These are phyloP conservation scores for Oryza glaberrima DNA, from an alignment of 176 grass and related monocot genomes.

Conservation along the genomic window DNA sequence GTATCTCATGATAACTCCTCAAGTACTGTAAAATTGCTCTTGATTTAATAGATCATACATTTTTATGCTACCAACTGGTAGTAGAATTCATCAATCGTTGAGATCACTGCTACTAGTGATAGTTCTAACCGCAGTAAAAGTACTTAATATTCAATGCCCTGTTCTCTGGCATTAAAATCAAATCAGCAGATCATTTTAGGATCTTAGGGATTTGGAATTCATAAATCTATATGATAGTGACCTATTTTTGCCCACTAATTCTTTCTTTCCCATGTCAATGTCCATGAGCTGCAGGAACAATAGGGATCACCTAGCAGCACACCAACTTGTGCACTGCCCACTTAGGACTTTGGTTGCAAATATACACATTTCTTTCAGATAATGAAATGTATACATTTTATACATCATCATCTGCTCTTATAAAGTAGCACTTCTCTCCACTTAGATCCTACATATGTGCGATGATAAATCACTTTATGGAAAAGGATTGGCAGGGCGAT, in stretches of 20 bases:
- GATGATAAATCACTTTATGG: conserved; percentile 7
- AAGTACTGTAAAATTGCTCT: too few relatives aligned
- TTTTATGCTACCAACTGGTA: too few relatives aligned
- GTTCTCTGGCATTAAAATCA: conserved; percentile 35
- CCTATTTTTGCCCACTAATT: background rate
- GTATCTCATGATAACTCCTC: too few relatives aligned
- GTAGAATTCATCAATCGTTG: too few relatives aligned
- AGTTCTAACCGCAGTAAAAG: too few relatives aligned
- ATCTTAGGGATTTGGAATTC: conserved; percentile 16
- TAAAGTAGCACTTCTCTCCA: conserved; percentile 23
- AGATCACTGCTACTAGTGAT: too few relatives aligned
- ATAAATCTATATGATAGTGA: conserved; percentile 29
- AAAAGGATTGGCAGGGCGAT: conserved; percentile 19
- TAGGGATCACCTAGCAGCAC: conserved; percentile 14
- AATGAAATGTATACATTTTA: background rate
- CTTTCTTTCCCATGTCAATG: conserved; percentile 1
- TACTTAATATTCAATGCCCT: background rate
- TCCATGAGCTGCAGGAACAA: conserved; percentile 31
- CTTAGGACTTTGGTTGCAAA: conserved; percentile 8
- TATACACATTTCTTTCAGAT: background rate
- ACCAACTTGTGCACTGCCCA: conserved; percentile 47
- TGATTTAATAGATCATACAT: too few relatives aligned
- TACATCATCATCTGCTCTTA: conserved; percentile 15
- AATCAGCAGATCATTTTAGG: conserved; percentile 29
- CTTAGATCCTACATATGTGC: conserved; percentile 19